Conservation (phyloP, 2,329 filamentous ascomycete genomes). For the Gyromitra esculenta region DNA sequence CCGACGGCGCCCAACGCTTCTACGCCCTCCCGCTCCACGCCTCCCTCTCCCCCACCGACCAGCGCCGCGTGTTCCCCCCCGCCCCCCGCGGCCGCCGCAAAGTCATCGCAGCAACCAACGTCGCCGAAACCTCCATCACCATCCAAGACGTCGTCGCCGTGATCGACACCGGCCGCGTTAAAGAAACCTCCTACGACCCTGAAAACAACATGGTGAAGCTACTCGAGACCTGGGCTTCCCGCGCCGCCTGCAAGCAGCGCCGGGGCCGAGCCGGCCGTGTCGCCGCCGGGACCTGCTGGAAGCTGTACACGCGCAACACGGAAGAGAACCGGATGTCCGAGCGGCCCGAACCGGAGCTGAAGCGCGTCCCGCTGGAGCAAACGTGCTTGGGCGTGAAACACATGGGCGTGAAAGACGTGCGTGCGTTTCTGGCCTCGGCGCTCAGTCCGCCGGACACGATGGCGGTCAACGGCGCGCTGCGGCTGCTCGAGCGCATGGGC, state of each 20-base stretch:
- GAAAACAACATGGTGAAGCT: slow-evolving; percentile 93
- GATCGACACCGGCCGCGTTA: slow-evolving; percentile 93
- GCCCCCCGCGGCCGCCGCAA: slow-evolving; percentile 85
- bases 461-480: slow-evolving; percentile 86
- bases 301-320: slow-evolving; percentile 87
- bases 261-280: slow-evolving; percentile 94
- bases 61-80: slow-evolving; percentile 82
- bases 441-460: slow-evolving; percentile 86
- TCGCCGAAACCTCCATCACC: slow-evolving; percentile 97
- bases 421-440: slow-evolving; percentile 81
- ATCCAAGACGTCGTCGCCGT: slow-evolving; percentile 97
- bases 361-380: slow-evolving; percentile 90
- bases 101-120: slow-evolving; percentile 93
- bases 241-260: slow-evolving; percentile 91
- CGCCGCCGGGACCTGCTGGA: slow-evolving; percentile 89
- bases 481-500: slow-evolving; percentile 82
- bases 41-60: slow-evolving; percentile 86
- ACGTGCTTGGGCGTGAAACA: slow-evolving; percentile 93
- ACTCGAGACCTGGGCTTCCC: slow-evolving; percentile 93
- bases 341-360: slow-evolving; percentile 91
- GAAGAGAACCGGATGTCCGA: slow-evolving; percentile 89
- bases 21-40: slow-evolving; percentile 90
- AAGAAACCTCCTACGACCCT: slow-evolving; percentile 93
- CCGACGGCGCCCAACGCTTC: slow-evolving; percentile 48
- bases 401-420: slow-evolving; percentile 88